Percentiles rank a stretch among this genome's conserved stretches.
phyloP scores from a whole-genome alignment of 495 filamentous ascomycete species.

The Opeltia flavorubescens region DNA sequence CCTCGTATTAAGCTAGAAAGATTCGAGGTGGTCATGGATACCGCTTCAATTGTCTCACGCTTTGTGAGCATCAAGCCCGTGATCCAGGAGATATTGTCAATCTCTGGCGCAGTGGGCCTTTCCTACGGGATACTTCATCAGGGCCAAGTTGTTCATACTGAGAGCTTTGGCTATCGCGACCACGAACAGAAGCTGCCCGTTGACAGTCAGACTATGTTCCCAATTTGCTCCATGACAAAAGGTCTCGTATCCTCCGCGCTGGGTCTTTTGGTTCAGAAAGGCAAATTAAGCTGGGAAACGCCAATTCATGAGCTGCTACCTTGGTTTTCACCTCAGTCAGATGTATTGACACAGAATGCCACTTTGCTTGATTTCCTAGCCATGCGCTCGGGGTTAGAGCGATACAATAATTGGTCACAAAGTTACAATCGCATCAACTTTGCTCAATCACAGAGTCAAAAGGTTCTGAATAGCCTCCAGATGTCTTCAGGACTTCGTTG shows the following conservation, averaged over 20 bases:
- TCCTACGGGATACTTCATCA: conserved; percentile 6
- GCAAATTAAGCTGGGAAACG: conserved; percentile 7
- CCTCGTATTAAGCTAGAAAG: no score
- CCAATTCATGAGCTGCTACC: conserved; percentile 6
- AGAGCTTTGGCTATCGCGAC: conserved; percentile 11
- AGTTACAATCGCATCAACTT: conserved; percentile 1
- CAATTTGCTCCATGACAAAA: conserved; percentile 8
- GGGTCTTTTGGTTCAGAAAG: conserved; percentile 7
- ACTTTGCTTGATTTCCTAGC: conserved; percentile 10
- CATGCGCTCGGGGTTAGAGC: conserved; percentile 7
- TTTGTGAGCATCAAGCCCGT: no score
- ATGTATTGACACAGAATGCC: background rate
- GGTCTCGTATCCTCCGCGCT: conserved; percentile 5
- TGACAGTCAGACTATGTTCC: conserved; percentile 9
- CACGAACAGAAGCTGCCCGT: background rate
- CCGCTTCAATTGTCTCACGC: no score
- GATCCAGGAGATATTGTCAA: conserved; percentile 6
- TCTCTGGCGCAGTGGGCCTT: conserved; percentile 4
- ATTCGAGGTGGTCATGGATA: no score
- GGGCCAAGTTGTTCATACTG: conserved; percentile 2
- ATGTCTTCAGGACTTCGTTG: background rate
- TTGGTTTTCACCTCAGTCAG: background rate
- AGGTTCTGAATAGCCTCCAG: conserved; percentile 3
- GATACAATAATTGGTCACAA: background rate
- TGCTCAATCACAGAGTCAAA: conserved; percentile 1